Base-by-base conservation (phyloP, 495 filamentous ascomycete species). In the Neurospora tetrasperma region DNA sequence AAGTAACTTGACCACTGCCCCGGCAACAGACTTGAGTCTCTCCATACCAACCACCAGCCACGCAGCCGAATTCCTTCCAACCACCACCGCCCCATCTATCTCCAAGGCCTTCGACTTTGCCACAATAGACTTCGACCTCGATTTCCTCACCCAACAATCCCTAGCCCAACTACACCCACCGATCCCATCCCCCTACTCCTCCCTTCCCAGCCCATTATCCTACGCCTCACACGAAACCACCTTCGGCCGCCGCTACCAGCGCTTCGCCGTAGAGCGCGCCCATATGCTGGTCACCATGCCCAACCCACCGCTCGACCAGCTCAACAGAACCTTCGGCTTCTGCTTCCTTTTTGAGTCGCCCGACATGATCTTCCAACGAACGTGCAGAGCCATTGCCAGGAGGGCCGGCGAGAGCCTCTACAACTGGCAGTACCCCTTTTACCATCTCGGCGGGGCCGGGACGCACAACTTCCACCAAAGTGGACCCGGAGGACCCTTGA, bases 241-340 rank as follows among this genome's bases (percentile, higher is more conserved):
- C n/a, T 92, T 96, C 74, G 88, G 89, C 20, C 88, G 92, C 0
- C 85, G 89, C 14, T 83, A 96, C 35, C 91, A 93, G 27, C 86
- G 93, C 11, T 86, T 85, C 70, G 84, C 88, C 8, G 75, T 90
- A 16, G 93, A 97, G 80, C 81, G 84, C 48, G 91, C 85, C 7
- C 86, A 88, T 72, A 79, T 82, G 48, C 85, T 94, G n/a, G 81
- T 94, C 41, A 80, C 83, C 27, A 83, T 88, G 72, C 81, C 89
- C 7, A 78, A 82, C 69, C 80, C 88, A 2, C 83, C 88, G 0
- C 84, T 86, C 11, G 76, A 80, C 4, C 81, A 79, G 0, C 80
- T 92, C 69, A 79, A 85, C 38, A 83, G 86, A 62, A 83, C 90
- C 31, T 95, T 94, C 78, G 89, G 87, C 68, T 90, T 94, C 73